Base-by-base conservation (phyloP, 2,329 filamentous ascomycete genomes). In the Fusarium penzigii region DNA sequence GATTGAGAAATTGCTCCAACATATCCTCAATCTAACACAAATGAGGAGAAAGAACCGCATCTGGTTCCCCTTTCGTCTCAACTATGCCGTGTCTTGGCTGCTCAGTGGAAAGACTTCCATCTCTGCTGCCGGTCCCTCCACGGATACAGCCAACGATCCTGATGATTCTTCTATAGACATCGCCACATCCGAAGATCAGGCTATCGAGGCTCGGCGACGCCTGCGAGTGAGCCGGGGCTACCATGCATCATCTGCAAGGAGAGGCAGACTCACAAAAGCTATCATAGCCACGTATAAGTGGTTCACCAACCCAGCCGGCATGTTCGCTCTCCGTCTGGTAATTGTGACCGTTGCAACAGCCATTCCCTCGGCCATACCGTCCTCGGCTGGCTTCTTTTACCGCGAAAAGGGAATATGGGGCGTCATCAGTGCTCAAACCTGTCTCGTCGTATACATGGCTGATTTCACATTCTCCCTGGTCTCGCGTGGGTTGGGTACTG, bases 381-480 rank as follows among this genome's bases (percentile, higher is more conserved):
- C 64, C 25, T 71, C 70, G 1, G 72, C 78, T 0, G 77, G 75
- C 2, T 81, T 82, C 58, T 80, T 73, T 55, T 81, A 79, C 45
- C 71, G 77, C 3, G 72, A 81, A 50, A 80, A 78, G 58, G 78
- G 79, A 0, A 66, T 82, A 0, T 82, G 79, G 79, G 76, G 69
- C 0, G 62, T 81, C 9, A 79, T 82, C 40, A 81, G 77, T 64
- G 78, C 72, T 0, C 79, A 81, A 56, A 77, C 75, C 0, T 71
- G 70, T 1, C 55, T 81, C 3, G 67, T 80, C 1, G 67, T 76
- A 10, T 81, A 80, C 57, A 73, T 79, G 68, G 73, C 77, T 0
- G 79, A 82, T 47, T 80, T 81, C 39, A 73, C 72, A 0, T 76
- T 77, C 44, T 77, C 75, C 0, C 55, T 80, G 6, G 41, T 78